Conservation (phyloP, 2,329 filamentous ascomycete species). For the Pseudocercospora ulei region DNA sequence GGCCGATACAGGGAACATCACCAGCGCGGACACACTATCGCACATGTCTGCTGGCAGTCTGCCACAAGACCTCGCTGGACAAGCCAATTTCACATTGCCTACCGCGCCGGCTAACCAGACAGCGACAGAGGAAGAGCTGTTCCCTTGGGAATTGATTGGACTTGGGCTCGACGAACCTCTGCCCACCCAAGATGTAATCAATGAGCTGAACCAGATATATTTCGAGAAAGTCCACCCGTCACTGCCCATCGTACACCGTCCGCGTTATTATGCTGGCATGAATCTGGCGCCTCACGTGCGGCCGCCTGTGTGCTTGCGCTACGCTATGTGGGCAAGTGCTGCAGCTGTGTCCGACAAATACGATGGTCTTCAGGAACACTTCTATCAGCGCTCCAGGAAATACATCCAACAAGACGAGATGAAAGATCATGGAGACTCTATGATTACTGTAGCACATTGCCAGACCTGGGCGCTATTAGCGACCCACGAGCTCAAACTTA, state of each 20-base stretch:
- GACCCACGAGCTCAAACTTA: slow-evolving; percentile 89
- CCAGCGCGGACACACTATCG: slow-evolving; percentile 13
- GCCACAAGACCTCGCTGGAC: slow-evolving; percentile 11
- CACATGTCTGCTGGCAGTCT: slow-evolving; percentile 12
- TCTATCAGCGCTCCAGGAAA: slow-evolving; percentile 81
- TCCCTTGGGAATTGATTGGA: slow-evolving; percentile 78
- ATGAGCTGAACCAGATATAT: slow-evolving; percentile 78
- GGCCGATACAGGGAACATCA: not conserved
- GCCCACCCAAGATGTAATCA: slow-evolving; percentile 67
- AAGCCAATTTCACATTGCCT: slow-evolving; percentile 11
- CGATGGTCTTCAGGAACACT: slow-evolving; percentile 66
- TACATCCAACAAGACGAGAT: slow-evolving; percentile 85
- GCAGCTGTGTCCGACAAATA: slow-evolving; percentile 78
- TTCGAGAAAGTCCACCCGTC: slow-evolving; percentile 86
- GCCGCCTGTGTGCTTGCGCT: slow-evolving; percentile 77
- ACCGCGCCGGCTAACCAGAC: slow-evolving; percentile 11
- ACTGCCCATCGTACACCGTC: slow-evolving; percentile 78
- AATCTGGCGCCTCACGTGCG: slow-evolving; percentile 77
- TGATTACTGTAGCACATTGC: slow-evolving; percentile 75
- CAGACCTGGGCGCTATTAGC: slow-evolving; percentile 74
- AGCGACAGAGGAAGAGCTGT: slow-evolving; percentile 33
- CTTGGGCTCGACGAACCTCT: slow-evolving; percentile 73
- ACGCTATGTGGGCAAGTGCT: slow-evolving; percentile 94
- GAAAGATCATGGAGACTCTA: slow-evolving; percentile 80
- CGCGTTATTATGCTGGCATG: slow-evolving; percentile 78